phyloP scores from a whole-genome alignment of 768 basidiomycete genomes.

The Boletus eberwhitei region DNA sequence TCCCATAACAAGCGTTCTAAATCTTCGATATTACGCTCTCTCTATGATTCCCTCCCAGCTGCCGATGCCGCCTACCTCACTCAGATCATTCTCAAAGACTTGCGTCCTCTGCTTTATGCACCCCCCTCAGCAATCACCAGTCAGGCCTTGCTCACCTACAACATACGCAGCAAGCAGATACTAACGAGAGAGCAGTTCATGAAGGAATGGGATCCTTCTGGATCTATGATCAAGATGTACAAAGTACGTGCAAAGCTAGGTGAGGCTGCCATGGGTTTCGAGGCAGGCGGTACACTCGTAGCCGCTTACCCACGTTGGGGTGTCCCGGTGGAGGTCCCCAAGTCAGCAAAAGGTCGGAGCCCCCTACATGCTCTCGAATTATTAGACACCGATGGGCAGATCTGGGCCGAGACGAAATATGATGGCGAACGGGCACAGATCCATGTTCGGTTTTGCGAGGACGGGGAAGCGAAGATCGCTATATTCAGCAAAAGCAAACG shows the following conservation, averaged over 20 bases:
- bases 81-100: constrained; percentile 86
- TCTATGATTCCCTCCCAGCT: constrained; percentile 62
- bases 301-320: constrained; percentile 47
- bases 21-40: constrained; percentile 42
- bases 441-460: constrained; percentile 56
- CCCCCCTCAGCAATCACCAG: constrained; percentile 45
- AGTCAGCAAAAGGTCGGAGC: constrained; percentile 71
- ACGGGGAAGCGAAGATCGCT: constrained; percentile 46
- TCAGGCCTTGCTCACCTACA: constrained; percentile 50
- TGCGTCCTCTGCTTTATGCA: constrained; percentile 77
- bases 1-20: constrained; percentile 33
- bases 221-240: constrained; percentile 51
- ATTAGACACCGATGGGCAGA: constrained; percentile 22
- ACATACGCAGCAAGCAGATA: constrained; percentile 51
- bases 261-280: constrained; percentile 47
- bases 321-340: constrained; percentile 72
- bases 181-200: constrained; percentile 65
- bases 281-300: constrained; percentile 29
- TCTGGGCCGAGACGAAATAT: constrained; percentile 93
- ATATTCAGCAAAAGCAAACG: constrained; percentile 89
- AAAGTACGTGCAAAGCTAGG: constrained; percentile 56
- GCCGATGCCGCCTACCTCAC: constrained; percentile 66
- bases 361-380: constrained; percentile 53
- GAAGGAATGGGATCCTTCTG: constrained; percentile 64
- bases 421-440: constrained; percentile 96